Evolutionary conservation across 2,329 filamentous ascomycete species (phyloP).

Genomic region (Zymoseptoria tritici): DNA sequence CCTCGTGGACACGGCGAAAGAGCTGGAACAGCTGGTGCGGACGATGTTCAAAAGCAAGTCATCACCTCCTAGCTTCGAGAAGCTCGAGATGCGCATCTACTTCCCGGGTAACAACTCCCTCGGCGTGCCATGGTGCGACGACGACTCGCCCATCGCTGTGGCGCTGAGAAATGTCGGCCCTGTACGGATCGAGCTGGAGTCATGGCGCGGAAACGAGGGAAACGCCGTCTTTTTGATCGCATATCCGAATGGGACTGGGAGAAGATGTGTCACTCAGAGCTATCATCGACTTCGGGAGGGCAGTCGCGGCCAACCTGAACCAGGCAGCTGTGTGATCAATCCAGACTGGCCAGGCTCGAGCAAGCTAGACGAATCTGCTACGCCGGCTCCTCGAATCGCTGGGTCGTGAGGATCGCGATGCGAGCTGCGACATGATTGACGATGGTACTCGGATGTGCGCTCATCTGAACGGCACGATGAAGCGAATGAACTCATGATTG

Average conservation of each 20-base stretch:
- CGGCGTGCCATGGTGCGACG: conserved; percentile 33
- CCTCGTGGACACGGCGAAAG: conserved; percentile 19
- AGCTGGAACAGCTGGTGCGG: conserved; percentile 29
- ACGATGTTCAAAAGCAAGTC: conserved; percentile 25
- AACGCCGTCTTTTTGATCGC: conserved; percentile 28
- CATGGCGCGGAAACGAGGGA: conserved; percentile 27
- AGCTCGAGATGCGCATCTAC: conserved; percentile 34
- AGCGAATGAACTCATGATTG: not conserved
- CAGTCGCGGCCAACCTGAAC: conserved; percentile 17
- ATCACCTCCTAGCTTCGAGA: conserved; percentile 19
- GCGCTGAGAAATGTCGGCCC: conserved; percentile 32
- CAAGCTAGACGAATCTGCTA: conserved; percentile 7
- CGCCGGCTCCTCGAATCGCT: not conserved
- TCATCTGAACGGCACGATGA: not conserved
- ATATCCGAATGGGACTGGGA: conserved; percentile 8
- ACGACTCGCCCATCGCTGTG: conserved; percentile 31
- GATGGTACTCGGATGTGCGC: not conserved
- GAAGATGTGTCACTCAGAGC: conserved; percentile 10
- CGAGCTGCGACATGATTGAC: not conserved
- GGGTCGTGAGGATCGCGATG: conserved; percentile 5
- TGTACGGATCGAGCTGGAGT: conserved; percentile 32
- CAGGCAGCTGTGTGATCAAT: conserved; percentile 27
- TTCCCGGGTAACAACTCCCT: conserved; percentile 34
- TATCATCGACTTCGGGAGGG: conserved; percentile 23
- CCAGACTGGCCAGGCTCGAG: conserved; percentile 25